Evolutionary conservation across 305 asterid species (phyloP).

Genomic region (Rubia tinctorum): DNA sequence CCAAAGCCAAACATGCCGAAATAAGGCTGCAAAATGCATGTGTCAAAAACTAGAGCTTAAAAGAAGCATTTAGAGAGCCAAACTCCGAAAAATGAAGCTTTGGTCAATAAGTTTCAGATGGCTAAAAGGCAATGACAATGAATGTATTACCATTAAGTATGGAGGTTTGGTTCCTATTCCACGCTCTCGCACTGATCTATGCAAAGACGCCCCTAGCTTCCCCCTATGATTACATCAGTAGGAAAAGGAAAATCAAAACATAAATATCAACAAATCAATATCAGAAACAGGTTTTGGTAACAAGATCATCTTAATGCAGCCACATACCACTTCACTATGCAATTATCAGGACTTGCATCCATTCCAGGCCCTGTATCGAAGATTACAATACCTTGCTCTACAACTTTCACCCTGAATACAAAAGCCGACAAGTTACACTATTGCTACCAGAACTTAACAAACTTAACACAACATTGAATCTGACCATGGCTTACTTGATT

Average conservation of each 20-base stretch:
- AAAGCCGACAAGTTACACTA: not conserved
- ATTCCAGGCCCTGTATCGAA: slow-evolving; percentile 77
- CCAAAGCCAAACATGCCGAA: slow-evolving; percentile 92
- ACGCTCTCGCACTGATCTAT: slow-evolving; percentile 38
- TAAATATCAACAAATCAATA: not conserved
- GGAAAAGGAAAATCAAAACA: not conserved
- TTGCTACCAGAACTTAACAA: not conserved
- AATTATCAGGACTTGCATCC: slow-evolving; percentile 63
- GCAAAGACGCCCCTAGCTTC: slow-evolving; percentile 72
- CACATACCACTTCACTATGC: slow-evolving; percentile 61
- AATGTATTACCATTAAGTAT: slow-evolving; percentile 46
- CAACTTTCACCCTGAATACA: slow-evolving; percentile 45
- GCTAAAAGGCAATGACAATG: not conserved
- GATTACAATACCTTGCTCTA: slow-evolving; percentile 36
- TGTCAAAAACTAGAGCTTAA: not conserved
- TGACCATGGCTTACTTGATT: slow-evolving; percentile 40
- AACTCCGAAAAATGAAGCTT: not conserved
- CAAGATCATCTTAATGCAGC: not conserved
- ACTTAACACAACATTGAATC: not conserved
- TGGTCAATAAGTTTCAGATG: not conserved
- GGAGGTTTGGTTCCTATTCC: slow-evolving; percentile 78
- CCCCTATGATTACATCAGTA: slow-evolving; percentile 46
- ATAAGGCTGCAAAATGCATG: slow-evolving; percentile 53
- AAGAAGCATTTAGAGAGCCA: not conserved
- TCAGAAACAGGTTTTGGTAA: not conserved